These are phyloP conservation scores for Physocladia obscura DNA, from an alignment of 192 early-diverging fungal genomes.

Conservation along the genomic window DNA sequence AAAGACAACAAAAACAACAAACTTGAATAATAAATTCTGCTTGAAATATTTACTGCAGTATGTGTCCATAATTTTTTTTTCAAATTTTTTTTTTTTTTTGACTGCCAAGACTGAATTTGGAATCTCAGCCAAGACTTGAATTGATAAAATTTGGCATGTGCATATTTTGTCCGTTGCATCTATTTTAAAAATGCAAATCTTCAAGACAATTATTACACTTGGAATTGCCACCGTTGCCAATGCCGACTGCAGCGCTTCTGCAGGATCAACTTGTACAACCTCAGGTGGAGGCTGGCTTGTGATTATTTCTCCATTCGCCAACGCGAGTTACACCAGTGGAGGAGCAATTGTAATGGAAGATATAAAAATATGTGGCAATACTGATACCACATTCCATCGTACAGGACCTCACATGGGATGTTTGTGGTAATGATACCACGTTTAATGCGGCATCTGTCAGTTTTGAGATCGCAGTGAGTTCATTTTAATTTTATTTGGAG, in stretches of 20 bases:
- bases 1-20: not conserved
- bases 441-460: not conserved
- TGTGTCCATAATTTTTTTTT: too few relatives aligned
- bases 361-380: too few relatives aligned
- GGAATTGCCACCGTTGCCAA: not conserved
- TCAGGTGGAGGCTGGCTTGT: not conserved
- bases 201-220: too few relatives aligned
- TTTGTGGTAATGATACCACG: not conserved
- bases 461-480: not conserved
- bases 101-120: too few relatives aligned
- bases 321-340: not conserved
- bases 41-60: too few relatives aligned
- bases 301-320: not conserved
- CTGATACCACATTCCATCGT: too few relatives aligned
- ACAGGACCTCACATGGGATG: not conserved
- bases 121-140: too few relatives aligned
- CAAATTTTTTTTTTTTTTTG: too few relatives aligned
- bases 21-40: not conserved
- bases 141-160: not conserved
- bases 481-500: not conserved
- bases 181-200: too few relatives aligned
- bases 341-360: too few relatives aligned
- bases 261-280: not conserved
- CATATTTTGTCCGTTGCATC: not conserved
- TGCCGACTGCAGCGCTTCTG: not conserved